Percentiles rank a stretch among this genome's conserved stretches.
These are phyloP conservation scores for Fusarium bactridioides DNA, from an alignment of 2,329 filamentous ascomycete genomes.

Conservation along the genomic window DNA sequence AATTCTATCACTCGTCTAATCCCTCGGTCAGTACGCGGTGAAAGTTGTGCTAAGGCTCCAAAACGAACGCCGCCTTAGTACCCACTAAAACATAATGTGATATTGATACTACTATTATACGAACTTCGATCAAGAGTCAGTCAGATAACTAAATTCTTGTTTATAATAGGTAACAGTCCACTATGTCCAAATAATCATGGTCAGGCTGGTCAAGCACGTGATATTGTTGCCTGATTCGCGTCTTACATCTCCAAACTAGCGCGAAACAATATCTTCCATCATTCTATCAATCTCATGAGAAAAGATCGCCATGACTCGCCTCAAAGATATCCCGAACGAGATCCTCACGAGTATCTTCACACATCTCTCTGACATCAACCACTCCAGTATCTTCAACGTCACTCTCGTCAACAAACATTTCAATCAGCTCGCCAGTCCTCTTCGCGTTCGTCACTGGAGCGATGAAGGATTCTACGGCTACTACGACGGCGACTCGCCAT, in stretches of 20 bases:
- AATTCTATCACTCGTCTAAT: accelerated
- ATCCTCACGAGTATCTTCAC: neutral
- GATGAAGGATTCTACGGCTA: neutral
- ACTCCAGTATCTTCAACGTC: neutral
- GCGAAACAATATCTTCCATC: neutral
- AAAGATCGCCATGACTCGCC: neutral
- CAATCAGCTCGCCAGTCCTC: neutral
- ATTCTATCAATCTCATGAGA: neutral
- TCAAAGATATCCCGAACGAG: neutral
- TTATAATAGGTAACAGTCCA: accelerated
- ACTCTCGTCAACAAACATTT: neutral
- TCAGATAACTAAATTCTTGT: accelerated
- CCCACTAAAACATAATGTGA: no score
- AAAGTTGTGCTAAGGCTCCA: neutral
- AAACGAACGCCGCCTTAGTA: neutral
- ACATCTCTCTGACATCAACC: neutral
- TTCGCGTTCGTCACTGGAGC: neutral
- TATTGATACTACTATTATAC: no score
- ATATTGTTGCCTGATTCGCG: neutral
- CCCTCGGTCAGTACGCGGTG: no score
- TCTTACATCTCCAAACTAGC: neutral
- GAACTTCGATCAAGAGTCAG: accelerated
- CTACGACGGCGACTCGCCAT: neutral
- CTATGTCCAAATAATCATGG: accelerated
- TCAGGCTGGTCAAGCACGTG: neutral